A percentile compares a stretch with the other conserved stretches of the same genome.
Evolutionary conservation across 768 basidiomycete species (phyloP).

Genomic region (Paxillus rubicundulus): DNA sequence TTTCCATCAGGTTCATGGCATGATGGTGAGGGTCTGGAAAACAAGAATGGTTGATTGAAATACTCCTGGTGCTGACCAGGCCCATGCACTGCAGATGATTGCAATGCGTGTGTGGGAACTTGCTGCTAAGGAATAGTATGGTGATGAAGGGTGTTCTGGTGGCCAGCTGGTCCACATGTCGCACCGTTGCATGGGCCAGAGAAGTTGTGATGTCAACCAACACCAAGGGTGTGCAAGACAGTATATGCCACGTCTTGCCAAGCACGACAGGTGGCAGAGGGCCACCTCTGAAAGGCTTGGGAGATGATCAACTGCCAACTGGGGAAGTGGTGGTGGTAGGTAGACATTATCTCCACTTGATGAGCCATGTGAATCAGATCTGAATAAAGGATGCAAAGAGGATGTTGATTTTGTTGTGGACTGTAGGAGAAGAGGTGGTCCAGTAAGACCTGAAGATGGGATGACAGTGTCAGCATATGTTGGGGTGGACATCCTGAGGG

Average conservation of each 20-base stretch:
- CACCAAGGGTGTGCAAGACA: conserved; percentile 68
- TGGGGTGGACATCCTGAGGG: too few species aligned
- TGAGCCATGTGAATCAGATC: conserved; percentile 66
- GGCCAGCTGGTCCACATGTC: conserved; percentile 55
- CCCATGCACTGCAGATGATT: conserved; percentile 33
- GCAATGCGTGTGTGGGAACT: conserved; percentile 49
- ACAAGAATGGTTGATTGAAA: too few species aligned
- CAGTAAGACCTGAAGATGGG: conserved; percentile 67
- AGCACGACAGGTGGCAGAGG: conserved; percentile 79
- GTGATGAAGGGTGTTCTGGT: conserved; percentile 50
- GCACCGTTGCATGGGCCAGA: conserved; percentile 43
- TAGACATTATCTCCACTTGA: conserved; percentile 36
- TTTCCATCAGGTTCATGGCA: too few species aligned
- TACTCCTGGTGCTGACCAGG: conserved; percentile 56
- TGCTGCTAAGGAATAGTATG: conserved; percentile 65
- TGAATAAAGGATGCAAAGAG: conserved; percentile 46
- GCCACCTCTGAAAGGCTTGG: conserved; percentile 83
- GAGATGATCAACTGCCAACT: conserved; percentile 48
- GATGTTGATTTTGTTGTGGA: conserved; percentile 29
- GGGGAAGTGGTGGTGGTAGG: conserved; percentile 60
- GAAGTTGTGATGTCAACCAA: conserved; percentile 70
- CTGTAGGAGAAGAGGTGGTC: conserved; percentile 65
- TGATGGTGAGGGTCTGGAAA: too few species aligned
- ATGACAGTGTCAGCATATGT: conserved; percentile 40
- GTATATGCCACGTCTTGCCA: conserved; percentile 65